Evolutionary conservation across 2,329 filamentous ascomycete genomes (phyloP).

Genomic region (Chalaropsis ovoidea): DNA sequence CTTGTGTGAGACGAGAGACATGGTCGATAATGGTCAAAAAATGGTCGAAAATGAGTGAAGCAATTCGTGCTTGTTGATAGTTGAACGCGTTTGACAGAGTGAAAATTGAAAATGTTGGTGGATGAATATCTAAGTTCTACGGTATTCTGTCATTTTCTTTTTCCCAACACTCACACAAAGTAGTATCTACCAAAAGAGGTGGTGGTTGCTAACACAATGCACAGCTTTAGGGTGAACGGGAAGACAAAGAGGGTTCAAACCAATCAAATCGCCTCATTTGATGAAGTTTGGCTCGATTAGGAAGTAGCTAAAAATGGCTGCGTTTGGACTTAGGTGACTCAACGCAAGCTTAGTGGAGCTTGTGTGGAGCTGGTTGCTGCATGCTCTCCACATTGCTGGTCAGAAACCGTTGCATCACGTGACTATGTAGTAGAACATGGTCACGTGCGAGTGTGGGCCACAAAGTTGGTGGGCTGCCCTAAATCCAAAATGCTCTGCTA

Average conservation of each 20-base stretch:
- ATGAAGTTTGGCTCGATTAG: not conserved
- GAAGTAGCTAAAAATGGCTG: conserved; percentile 3
- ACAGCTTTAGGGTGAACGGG: not conserved
- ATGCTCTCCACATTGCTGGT: conserved; percentile 12
- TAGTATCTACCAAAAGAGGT: not conserved
- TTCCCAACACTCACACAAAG: too few relatives aligned
- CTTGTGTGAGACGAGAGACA: not conserved
- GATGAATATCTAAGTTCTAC: too few relatives aligned
- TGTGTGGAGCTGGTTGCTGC: conserved; percentile 11
- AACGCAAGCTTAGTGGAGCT: conserved; percentile 22
- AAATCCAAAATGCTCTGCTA: conserved; percentile 25
- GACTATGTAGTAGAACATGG: conserved; percentile 5
- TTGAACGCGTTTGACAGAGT: too few relatives aligned
- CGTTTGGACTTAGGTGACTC: conserved; percentile 19
- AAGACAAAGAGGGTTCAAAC: not conserved
- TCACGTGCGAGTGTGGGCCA: conserved; percentile 25
- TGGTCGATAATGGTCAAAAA: too few relatives aligned
- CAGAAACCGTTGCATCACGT: conserved; percentile 9
- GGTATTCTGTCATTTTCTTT: too few relatives aligned
- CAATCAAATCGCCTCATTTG: conserved; percentile 19
- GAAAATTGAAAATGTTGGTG: too few relatives aligned
- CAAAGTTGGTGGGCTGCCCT: conserved; percentile 25
- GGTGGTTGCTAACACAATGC: not conserved
- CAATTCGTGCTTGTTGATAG: too few relatives aligned
- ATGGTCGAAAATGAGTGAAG: too few relatives aligned